Conservation (phyloP, 352 stramenopile species). For the Phytophthora litchii region DNA sequence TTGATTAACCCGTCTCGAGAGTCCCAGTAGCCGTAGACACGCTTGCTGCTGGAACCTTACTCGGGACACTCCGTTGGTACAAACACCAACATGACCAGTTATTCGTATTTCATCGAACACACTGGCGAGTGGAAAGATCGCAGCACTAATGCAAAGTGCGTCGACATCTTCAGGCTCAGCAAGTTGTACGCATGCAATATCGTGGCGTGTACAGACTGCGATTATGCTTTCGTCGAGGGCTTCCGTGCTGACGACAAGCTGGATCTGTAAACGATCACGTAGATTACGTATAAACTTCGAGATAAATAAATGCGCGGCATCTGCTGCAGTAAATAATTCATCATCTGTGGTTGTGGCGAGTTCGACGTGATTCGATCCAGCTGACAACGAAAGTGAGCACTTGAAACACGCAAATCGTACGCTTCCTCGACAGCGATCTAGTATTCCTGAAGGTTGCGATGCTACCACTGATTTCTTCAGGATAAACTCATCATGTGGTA, state of each 20-base stretch:
- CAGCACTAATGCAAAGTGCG: slow-evolving; percentile 42
- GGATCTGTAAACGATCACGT: slow-evolving; percentile 24
- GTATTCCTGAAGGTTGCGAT: slow-evolving; percentile 43
- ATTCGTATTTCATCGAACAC: slow-evolving; percentile 53
- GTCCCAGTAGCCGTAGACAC: slow-evolving; percentile 44
- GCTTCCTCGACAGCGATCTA: slow-evolving; percentile 3
- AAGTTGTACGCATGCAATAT: slow-evolving; percentile 68
- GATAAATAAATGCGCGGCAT: slow-evolving; percentile 33
- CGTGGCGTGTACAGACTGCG: slow-evolving; percentile 44
- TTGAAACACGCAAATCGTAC: slow-evolving; percentile 56
- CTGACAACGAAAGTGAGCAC: slow-evolving; percentile 35
- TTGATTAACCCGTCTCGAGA: slow-evolving; percentile 15
- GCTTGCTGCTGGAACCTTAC: slow-evolving; percentile 49
- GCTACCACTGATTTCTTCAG: slow-evolving; percentile 56
- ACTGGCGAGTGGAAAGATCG: slow-evolving; percentile 51
- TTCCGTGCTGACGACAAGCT: slow-evolving; percentile 57
- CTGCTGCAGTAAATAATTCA: slow-evolving; percentile 35
- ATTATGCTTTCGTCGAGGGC: slow-evolving; percentile 50
- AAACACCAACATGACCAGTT: slow-evolving; percentile 44
- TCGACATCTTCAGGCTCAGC: slow-evolving; percentile 58
- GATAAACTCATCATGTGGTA: slow-evolving; percentile 53
- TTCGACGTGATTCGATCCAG: slow-evolving; percentile 48
- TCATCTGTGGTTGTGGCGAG: slow-evolving; percentile 26
- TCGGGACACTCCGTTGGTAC: slow-evolving; percentile 27
- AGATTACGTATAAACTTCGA: slow-evolving; percentile 36